These are phyloP conservation scores for Aotearoamyces nothofagi DNA, from an alignment of 2,329 filamentous ascomycete genomes.

Conservation along the genomic window DNA sequence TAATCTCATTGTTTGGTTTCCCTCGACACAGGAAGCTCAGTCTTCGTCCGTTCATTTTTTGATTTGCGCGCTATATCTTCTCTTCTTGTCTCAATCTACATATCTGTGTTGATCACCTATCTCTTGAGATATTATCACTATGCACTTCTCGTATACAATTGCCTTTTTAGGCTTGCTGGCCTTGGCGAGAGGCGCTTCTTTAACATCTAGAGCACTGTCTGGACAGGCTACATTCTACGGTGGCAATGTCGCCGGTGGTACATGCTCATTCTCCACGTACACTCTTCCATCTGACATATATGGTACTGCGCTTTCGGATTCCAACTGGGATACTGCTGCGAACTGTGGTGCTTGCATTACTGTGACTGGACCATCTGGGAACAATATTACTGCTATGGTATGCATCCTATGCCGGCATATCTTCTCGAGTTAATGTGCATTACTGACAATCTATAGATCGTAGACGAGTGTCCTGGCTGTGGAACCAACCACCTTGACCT, in stretches of 20 bases:
- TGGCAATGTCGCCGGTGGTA: constrained; percentile 40
- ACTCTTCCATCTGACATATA: constrained; percentile 40
- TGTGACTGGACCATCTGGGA: constrained; percentile 40
- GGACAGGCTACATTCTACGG: constrained; percentile 36
- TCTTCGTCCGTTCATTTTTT: no score
- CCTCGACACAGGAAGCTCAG: no score
- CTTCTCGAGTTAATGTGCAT: constrained; percentile 1
- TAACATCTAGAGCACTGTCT: no score
- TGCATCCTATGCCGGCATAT: constrained; percentile 6
- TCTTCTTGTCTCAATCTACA: no score
- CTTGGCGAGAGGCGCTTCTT: no score
- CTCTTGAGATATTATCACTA: no score
- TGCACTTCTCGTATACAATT: no score
- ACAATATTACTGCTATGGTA: constrained; percentile 49
- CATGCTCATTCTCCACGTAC: constrained; percentile 48
- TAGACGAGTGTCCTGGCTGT: constrained; percentile 41
- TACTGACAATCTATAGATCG: constrained; percentile 23
- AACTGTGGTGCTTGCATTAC: constrained; percentile 47
- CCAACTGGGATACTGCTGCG: constrained; percentile 37
- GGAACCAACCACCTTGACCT: constrained; percentile 37
- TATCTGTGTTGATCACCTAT: no score
- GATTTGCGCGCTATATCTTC: no score
- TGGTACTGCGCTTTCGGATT: constrained; percentile 45
- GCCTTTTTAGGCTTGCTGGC: no score
- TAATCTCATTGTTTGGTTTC: no score